Base-by-base conservation (phyloP, 2,329 filamentous ascomycete genomes). In the Periconia digitata region DNA sequence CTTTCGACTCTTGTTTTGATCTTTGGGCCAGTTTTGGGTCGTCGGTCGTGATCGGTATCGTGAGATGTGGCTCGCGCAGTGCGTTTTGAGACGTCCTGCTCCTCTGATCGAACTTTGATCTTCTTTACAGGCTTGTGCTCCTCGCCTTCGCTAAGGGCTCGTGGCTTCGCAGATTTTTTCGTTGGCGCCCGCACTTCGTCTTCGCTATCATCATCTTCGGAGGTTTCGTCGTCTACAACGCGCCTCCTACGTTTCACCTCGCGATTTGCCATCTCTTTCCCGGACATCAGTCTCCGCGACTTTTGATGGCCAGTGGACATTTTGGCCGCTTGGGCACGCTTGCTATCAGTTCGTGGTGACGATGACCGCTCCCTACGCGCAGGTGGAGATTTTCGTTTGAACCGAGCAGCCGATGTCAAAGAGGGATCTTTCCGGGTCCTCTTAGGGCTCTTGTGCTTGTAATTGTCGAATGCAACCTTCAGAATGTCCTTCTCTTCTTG, bases 401-500 rank as follows among this genome's bases (percentile, higher is more conserved):
- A 49, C 20, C 66, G 68, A 7, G 56, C 53, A 24, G 51, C 56
- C 15, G 59, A 41, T 40, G 57, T 48, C 29, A 58, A 59, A 2
- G 66, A 66, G 17, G 63, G 48, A 40, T 71, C 67, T 46, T 69
- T 72, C 55, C 67, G 67, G 40, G 38, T 52, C 40, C 67, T 58
- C 42, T 62, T 62, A 7, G 69, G 68, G 46, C 69, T 72, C 44
- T 59, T 63, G 43, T 69, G 68, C 7, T 53, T 62, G 40, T 61
- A 83, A 23, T 82, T 80, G 48, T 91, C 86, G 56, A 85, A 91
- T 3, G 87, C 83, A 34, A 85, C 80, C 67, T 92, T 92, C 41
- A 99, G 72, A 46, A 95, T 76, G 37, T 90, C 83, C 55, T 88
- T 85, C 69, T 99, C 94, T 53, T 92, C 85, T 67, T 92, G 86